phyloP scores from a whole-genome alignment of 768 basidiomycete species.

The Boletus insuetus region DNA sequence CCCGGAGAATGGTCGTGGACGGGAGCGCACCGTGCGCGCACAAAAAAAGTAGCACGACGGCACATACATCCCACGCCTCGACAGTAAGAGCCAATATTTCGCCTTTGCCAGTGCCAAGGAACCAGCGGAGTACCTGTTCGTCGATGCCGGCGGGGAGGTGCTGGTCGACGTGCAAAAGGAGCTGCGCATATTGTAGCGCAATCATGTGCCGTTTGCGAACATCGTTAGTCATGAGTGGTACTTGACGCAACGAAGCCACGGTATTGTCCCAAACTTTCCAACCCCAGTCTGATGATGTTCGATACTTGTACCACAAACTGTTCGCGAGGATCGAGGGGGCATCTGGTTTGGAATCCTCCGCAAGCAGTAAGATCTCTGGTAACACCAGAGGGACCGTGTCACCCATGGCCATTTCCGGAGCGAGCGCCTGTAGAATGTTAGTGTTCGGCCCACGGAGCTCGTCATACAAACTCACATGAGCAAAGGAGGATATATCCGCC shows the following conservation, averaged over 20 bases:
- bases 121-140: conserved; percentile 68
- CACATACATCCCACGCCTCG: conserved; percentile 68
- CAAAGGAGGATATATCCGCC: conserved; percentile 59
- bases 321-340: conserved; percentile 72
- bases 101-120: conserved; percentile 61
- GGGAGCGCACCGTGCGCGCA: conserved; percentile 65
- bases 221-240: conserved; percentile 55
- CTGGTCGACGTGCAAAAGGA: conserved; percentile 71
- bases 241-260: conserved; percentile 68
- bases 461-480: conserved; percentile 44
- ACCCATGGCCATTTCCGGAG: conserved; percentile 35
- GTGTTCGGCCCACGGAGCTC: not conserved
- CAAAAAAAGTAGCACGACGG: conserved; percentile 60
- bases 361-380: conserved; percentile 68
- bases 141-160: conserved; percentile 74
- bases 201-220: conserved; percentile 44
- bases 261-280: conserved; percentile 86
- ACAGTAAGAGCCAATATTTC: conserved; percentile 57
- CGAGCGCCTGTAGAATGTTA: conserved; percentile 36
- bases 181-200: conserved; percentile 64
- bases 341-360: conserved; percentile 53
- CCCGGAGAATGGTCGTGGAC: conserved; percentile 68
- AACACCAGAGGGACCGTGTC: conserved; percentile 37
- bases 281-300: conserved; percentile 69
- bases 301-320: conserved; percentile 80